Evolutionary conservation across 768 basidiomycete genomes (phyloP), one percentile per base, ranked within the genome.

Genomic region (Xerocomellus amylosporus): DNA sequence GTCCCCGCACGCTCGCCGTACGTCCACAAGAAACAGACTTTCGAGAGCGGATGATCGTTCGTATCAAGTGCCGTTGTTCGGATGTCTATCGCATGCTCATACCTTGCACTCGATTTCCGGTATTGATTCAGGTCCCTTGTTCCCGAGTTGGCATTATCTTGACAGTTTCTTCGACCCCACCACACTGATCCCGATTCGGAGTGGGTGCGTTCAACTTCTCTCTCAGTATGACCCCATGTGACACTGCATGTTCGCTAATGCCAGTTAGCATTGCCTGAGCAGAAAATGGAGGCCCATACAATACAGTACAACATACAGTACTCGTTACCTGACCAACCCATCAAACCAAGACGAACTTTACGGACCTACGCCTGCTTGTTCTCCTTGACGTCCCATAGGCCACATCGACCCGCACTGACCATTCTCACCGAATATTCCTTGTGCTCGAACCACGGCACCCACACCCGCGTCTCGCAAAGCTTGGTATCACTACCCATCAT

Each of bases 401-500:
- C 56, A 54, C 52, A 53, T 5, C 5, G 51, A 33, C n/a, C 24
- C 2, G 13, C 37, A 15, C 20, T 22, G 4, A 61, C 26, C 42
- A 55, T 40, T 33, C 63, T 58, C 28, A 64, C 63, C 0, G 63
- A 64, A 49, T 54, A 64, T 1, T 46, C 19, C 31, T 62, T 64
- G 19, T 64, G 62, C 13, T 61, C 62, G 4, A 56, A 53, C 62
- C 58, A 63, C 1, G 63, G 63, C 4, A 64, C 63, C 56, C 63
- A 64, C 10, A 64, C 63, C 17, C 59, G 38, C 8, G 63, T 50
- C 43, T 58, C 59, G 12, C 52, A 64, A 14, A 64, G 46, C 15
- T 42, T 56, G 8, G 39, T 24, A 26, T 56, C 49, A 17, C 14
- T 26, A 4, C 59, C 40, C 33, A 49, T 45, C 2, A 19, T 41